Conservation (phyloP, 2,329 filamentous ascomycete species). For the Beauveria caledonica region DNA sequence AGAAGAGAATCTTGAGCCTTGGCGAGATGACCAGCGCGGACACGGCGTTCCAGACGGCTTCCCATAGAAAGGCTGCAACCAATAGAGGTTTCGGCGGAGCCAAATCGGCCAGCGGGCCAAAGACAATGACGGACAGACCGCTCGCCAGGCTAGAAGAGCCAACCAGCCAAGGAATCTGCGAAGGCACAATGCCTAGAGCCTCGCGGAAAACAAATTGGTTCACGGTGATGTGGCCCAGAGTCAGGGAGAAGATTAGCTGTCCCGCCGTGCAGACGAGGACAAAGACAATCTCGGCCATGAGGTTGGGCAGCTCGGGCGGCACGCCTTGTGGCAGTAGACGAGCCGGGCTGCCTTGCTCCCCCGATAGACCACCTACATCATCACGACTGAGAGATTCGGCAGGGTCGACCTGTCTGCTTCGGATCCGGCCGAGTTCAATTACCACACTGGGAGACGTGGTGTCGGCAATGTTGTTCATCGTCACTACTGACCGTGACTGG, state of each 20-base stretch:
- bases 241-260: constrained; percentile 11
- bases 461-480: background rate
- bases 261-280: constrained; percentile 11
- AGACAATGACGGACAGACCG: constrained; percentile 12
- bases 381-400: background rate
- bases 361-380: background rate
- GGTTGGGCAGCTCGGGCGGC: constrained; percentile 10
- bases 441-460: background rate
- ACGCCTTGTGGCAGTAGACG: constrained; percentile 10
- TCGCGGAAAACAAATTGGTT: constrained; percentile 7
- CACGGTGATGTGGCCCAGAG: constrained; percentile 11
- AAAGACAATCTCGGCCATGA: constrained; percentile 10
- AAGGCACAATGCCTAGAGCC: constrained; percentile 9
- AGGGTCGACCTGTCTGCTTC: constrained; percentile 10
- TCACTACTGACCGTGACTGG: background rate
- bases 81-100: constrained; percentile 12
- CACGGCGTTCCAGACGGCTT: constrained; percentile 10
- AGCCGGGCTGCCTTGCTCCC: constrained; percentile 9
- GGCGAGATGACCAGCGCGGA: constrained; percentile 8
- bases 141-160: constrained; percentile 10
- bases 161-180: constrained; percentile 11
- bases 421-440: constrained; percentile 9
- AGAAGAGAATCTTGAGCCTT: constrained; percentile 8
- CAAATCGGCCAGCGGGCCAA: constrained; percentile 11
- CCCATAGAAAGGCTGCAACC: constrained; percentile 12